A percentile compares a stretch with the other conserved stretches of the same genome.
phyloP scores from a whole-genome alignment of 2,329 filamentous ascomycete species.

The Whalleya microplaca region DNA sequence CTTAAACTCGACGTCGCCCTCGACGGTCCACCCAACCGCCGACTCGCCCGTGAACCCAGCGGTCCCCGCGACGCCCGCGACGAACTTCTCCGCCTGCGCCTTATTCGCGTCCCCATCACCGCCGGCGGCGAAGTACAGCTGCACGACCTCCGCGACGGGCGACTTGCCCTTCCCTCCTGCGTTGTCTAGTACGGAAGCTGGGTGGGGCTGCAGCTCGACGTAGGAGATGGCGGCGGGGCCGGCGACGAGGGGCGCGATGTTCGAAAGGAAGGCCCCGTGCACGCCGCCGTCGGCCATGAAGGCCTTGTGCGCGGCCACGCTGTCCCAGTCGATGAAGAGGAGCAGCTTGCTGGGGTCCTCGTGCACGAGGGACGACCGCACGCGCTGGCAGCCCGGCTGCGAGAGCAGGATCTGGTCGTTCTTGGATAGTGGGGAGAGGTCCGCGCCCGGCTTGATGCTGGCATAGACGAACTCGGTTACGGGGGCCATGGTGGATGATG shows the following conservation, averaged over 20 bases:
- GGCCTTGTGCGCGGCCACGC: conserved; percentile 20
- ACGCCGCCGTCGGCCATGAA: conserved; percentile 17
- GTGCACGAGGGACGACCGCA: conserved; percentile 21
- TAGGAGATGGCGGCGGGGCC: conserved; percentile 18
- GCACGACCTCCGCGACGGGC: conserved; percentile 23
- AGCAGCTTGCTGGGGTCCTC: conserved; percentile 15
- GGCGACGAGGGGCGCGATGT: no score
- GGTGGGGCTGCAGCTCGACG: conserved; percentile 21
- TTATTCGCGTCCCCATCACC: conserved; percentile 2
- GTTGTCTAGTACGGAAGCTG: conserved; percentile 12
- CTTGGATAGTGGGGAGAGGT: conserved; percentile 8
- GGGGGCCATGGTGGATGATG: conserved; percentile 24
- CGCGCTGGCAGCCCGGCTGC: conserved; percentile 28
- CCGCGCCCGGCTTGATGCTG: conserved; percentile 18
- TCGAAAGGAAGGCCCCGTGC: conserved; percentile 19
- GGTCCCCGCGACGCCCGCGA: background rate
- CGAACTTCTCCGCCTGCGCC: background rate
- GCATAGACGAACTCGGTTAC: conserved; percentile 30
- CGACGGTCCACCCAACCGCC: conserved; percentile 27
- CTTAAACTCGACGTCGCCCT: conserved; percentile 18
- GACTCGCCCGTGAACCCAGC: conserved; percentile 18
- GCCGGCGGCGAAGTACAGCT: conserved; percentile 21
- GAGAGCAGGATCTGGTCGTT: conserved; percentile 13
- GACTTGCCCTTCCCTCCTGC: conserved; percentile 2
- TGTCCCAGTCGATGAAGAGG: conserved; percentile 33